Conservation (phyloP, 2,329 filamentous ascomycete species). For the Colletotrichum sp. region DNA sequence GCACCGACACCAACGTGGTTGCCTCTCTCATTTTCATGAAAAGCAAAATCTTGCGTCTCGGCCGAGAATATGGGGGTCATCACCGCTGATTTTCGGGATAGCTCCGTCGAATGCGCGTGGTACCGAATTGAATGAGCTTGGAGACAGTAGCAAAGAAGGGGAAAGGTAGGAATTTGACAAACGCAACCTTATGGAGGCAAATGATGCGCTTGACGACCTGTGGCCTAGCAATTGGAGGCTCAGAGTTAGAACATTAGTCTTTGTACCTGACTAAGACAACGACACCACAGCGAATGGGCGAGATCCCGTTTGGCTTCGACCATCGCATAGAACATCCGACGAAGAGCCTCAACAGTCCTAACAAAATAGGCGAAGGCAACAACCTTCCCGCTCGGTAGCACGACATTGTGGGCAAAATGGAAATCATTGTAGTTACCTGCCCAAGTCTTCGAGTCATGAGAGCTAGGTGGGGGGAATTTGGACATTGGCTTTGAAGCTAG, state of each 20-base stretch:
- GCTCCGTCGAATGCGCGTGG: rapidly evolving
- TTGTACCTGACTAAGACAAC: neutral
- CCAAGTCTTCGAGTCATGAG: neutral
- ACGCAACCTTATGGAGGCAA: neutral
- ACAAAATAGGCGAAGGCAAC: neutral
- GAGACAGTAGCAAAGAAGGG: neutral
- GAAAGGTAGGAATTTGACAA: neutral
- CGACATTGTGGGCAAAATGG: neutral
- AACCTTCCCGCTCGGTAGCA: neutral
- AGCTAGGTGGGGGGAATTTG: neutral
- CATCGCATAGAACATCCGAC: neutral
- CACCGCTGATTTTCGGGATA: neutral
- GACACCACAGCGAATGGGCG: neutral
- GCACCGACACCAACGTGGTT: neutral
- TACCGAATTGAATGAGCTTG: neutral
- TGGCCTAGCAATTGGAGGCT: neutral
- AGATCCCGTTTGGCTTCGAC: neutral
- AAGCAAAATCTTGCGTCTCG: neutral
- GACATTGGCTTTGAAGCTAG: neutral
- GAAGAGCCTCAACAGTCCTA: neutral
- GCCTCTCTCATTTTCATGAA: neutral
- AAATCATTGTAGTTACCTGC: neutral
- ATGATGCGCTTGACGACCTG: neutral
- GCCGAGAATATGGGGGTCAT: neutral
- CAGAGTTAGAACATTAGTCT: neutral